Conservation (phyloP, 345 rosid genomes). For the Trapa incisa region DNA sequence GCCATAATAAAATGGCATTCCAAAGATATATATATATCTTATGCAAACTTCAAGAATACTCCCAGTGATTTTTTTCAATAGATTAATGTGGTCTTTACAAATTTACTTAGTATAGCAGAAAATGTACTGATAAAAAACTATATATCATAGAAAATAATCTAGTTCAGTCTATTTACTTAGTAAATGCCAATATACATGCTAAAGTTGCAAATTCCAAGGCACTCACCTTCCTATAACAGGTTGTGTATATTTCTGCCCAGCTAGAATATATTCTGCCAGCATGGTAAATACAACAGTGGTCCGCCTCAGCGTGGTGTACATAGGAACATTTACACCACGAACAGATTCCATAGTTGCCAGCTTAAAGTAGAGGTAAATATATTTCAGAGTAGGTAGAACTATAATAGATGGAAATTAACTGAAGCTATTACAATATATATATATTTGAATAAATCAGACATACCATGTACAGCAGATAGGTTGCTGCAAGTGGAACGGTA, state of each 20-base stretch:
- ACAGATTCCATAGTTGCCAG: slow-evolving; percentile 86
- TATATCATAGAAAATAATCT: background rate
- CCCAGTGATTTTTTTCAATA: too few species aligned
- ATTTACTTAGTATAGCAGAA: too few species aligned
- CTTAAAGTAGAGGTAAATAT: slow-evolving; percentile 36
- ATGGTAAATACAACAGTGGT: slow-evolving; percentile 90
- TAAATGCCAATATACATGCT: background rate
- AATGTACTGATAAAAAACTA: too few species aligned
- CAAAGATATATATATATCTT: background rate
- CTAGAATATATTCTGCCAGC: slow-evolving; percentile 72
- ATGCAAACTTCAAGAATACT: background rate
- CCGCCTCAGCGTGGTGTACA: slow-evolving; percentile 98
- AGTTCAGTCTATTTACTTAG: background rate
- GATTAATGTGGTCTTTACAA: too few species aligned
- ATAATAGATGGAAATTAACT: background rate
- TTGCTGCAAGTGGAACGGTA: slow-evolving; percentile 59
- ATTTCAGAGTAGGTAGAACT: slow-evolving; percentile 5
- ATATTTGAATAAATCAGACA: slow-evolving; percentile 5
- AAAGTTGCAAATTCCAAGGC: background rate
- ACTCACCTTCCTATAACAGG: slow-evolving; percentile 64
- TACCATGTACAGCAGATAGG: slow-evolving; percentile 97
- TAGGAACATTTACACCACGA: slow-evolving; percentile 97
- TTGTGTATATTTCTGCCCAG: slow-evolving; percentile 63
- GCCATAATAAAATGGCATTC: background rate
- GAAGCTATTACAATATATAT: background rate